Evolutionary conservation across 106 monocot genomes (phyloP), one percentile per base, ranked within the genome.

Genomic region (Acorus gramineus): DNA sequence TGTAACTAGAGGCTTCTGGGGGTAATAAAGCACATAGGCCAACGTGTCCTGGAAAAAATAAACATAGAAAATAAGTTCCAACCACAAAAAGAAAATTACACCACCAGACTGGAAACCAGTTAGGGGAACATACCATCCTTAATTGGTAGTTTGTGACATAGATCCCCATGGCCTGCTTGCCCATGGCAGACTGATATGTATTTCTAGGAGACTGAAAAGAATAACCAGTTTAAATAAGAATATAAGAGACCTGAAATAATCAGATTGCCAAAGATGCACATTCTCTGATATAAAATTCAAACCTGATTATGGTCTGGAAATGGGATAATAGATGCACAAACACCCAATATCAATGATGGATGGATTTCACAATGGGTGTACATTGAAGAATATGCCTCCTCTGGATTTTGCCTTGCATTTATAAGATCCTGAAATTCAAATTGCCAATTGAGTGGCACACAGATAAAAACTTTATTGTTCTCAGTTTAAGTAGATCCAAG

Each of bases 271-370:
- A 66, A 66, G 42, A 42, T n/a, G 46, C 8, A 44, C 3, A 46
- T 7, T 7, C 13, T 4, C 42, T 11, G 4, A 50, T 14, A 47
- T 3, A 69, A 3, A 53, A 54, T 6, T 44, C 2, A 65, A 47
- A 98, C 96, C 96, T 98, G 96, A 74, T 98, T 98, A 71, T 98
- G 96, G 63, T 98, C 96, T 44, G 96, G 96, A 66, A 98, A 98
- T 61, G 96, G 96, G 64, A 98, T 98, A 69, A 98, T 98, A 5
- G 96, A 98, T 61, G 96, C 96, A 81, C 96, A 98, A 51, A 98
- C 96, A 81, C 96, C 96, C 65, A 98, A 73, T 59, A 98, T 98
- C 46, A 98, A 61, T 62, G 96, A 98, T 12, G 96, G 96, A 64
- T 98, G 96, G 65, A 98, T 98, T 69, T 98, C 96, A 79, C 96